Base-by-base conservation (phyloP, 83 land plant genomes). In the Picea abies region DNA sequence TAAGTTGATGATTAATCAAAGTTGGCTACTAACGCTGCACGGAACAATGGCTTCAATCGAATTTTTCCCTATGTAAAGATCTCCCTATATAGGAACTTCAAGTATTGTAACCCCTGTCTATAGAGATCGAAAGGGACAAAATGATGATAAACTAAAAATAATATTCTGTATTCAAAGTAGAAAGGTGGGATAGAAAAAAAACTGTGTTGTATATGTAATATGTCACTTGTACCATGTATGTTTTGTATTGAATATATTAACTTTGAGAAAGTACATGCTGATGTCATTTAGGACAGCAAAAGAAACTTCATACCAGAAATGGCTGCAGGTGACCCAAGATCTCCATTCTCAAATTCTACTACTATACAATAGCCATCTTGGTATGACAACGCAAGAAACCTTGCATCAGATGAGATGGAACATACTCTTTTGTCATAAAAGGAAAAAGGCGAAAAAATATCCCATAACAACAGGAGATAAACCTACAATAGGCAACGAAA, bases 341-440 rank as follows among this genome's bases (percentile, higher is more conserved):
- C 99, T 52, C 85, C 96, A 82, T 87, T 81, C 23, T 93, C 97
- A 86, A 97, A 97, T 79, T 91, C 92, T 47, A 94, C 70, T 7
- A 97, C 76, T 19, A 93, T 93, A 84, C 99, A 96, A 81, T 88
- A 97, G 60, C 98, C 98, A 87, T 97, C 99, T 89, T 93, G 97
- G 3, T 98, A 97, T 20, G 99, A 96, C 67, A 96, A 76, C 3
- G 95, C 94, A 83, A 97, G 82, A 83, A 86, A 93, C 52, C 85
- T 93, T 19, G 90, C 98, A 90, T 90, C 94, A 26, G 82, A 77
- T 58, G 99, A 96, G 97, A 98, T 96, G 79, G 32, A 17, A 60
- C 81, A 79, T 37, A 71, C 10, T 29, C 39, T 75, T 52, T 5
- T 3, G 62, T 23, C 23, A 35, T 44, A 76, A 39, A 68, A 60